phyloP scores from a whole-genome alignment of 176 grass and related monocot species.

The Ananas comosus region DNA sequence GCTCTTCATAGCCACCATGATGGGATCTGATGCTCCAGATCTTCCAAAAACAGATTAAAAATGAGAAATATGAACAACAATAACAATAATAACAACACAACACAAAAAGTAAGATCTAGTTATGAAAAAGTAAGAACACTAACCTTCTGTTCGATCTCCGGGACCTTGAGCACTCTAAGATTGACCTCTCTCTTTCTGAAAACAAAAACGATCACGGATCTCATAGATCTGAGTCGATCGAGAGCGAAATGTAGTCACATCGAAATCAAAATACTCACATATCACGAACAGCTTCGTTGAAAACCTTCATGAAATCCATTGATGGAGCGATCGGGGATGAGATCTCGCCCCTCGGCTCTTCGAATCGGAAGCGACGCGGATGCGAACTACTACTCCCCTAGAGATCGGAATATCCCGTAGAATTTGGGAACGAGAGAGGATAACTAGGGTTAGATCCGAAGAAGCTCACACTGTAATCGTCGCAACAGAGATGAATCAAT shows the following conservation, averaged over 20 bases:
- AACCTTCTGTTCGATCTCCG: constrained; percentile 98
- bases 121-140: constrained; percentile 17
- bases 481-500: too few relatives aligned
- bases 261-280: constrained; percentile 50
- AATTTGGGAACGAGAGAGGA: too few relatives aligned
- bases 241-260: neutral
- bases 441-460: too few relatives aligned
- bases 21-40: too few relatives aligned
- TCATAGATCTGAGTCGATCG: constrained; percentile 4
- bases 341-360: constrained; percentile 7
- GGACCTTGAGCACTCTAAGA: constrained; percentile 99
- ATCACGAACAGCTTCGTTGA: constrained; percentile 93
- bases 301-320: constrained; percentile 99
- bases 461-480: too few relatives aligned
- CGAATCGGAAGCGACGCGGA: neutral
- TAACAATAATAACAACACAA: neutral
- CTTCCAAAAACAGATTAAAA: too few relatives aligned
- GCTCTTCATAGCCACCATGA: neutral
- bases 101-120: neutral
- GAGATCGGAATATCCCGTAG: too few relatives aligned
- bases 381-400: neutral
- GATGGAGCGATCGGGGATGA: neutral
- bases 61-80: too few relatives aligned
- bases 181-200: constrained; percentile 98
- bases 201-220: constrained; percentile 25